phyloP scores from a whole-genome alignment of 768 basidiomycete species.

The Boletus coccyginus region DNA sequence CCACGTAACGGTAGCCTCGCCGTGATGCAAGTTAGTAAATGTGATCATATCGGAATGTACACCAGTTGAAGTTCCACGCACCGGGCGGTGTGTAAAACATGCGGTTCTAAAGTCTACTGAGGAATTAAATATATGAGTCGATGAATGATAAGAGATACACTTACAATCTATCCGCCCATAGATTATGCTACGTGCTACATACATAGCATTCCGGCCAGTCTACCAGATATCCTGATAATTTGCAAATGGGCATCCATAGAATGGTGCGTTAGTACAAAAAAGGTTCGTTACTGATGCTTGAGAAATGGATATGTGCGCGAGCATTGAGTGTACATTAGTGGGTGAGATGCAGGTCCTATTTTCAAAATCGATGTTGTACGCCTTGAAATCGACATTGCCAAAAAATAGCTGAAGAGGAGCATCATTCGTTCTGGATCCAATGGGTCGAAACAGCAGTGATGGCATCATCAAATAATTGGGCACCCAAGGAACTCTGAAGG shows the following conservation, averaged over 20 bases:
- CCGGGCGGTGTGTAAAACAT: not conserved
- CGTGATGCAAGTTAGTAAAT: not conserved
- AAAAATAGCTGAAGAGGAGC: not conserved
- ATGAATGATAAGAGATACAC: not conserved
- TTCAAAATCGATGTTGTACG: not conserved
- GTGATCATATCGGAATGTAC: not conserved
- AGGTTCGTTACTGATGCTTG: no score
- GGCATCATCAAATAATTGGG: constrained; percentile 51
- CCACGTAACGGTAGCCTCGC: not conserved
- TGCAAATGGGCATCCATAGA: constrained; percentile 50
- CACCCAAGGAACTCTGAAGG: constrained; percentile 16
- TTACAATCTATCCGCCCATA: not conserved
- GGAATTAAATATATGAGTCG: constrained; percentile 27
- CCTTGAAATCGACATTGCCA: not conserved
- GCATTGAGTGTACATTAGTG: constrained; percentile 41
- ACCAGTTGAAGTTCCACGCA: no score
- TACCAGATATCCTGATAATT: not conserved
- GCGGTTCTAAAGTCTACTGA: constrained; percentile 32
- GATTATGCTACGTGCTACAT: not conserved
- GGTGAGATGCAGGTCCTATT: no score
- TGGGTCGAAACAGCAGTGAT: constrained; percentile 39
- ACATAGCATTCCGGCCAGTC: not conserved
- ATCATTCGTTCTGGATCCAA: not conserved
- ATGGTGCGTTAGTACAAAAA: constrained; percentile 63
- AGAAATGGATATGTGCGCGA: no score